A percentile compares a stretch with the other conserved stretches of the same genome.
These are phyloP conservation scores for Pisolithus orientalis DNA, from an alignment of 768 basidiomycete genomes.

Conservation along the genomic window DNA sequence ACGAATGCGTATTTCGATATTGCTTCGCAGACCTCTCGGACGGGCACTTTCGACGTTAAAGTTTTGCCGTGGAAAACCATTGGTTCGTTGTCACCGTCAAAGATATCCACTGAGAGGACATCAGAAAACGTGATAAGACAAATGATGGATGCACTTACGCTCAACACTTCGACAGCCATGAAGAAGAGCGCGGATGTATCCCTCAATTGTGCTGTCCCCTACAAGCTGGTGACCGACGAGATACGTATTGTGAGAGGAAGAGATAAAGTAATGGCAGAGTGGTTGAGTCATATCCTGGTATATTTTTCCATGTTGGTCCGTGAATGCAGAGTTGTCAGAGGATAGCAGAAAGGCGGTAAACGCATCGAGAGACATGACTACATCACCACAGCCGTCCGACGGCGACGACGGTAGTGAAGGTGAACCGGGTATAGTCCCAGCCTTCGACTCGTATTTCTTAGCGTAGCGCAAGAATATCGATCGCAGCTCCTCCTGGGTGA, in stretches of 20 bases:
- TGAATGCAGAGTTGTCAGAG: conserved; percentile 60
- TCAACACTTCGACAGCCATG: conserved; percentile 93
- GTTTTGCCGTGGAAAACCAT: conserved; percentile 88
- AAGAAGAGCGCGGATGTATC: conserved; percentile 87
- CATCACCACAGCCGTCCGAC: conserved; percentile 3
- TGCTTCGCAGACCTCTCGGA: conserved; percentile 76
- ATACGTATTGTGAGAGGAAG: conserved; percentile 90
- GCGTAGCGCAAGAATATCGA: conserved; percentile 33
- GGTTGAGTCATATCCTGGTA: conserved; percentile 88
- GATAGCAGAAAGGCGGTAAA: conserved; percentile 82
- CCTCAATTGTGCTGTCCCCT: conserved; percentile 84
- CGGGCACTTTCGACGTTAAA: conserved; percentile 74
- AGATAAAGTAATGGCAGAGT: conserved; percentile 82
- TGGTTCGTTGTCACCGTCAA: conserved; percentile 81
- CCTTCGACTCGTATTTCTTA: background rate
- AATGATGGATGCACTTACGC: conserved; percentile 42
- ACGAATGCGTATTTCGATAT: conserved; percentile 88
- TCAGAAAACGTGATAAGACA: background rate
- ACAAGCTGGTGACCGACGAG: conserved; percentile 82
- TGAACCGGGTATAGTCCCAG: background rate
- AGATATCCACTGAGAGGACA: conserved; percentile 76
- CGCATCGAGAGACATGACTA: conserved; percentile 44
- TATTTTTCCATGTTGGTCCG: conserved; percentile 45
- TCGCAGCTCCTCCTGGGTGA: conserved; percentile 29
- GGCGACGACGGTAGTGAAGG: background rate